These are phyloP conservation scores for Hammondia hammondi DNA, from an alignment of 169 alveolate genomes.

Conservation along the genomic window DNA sequence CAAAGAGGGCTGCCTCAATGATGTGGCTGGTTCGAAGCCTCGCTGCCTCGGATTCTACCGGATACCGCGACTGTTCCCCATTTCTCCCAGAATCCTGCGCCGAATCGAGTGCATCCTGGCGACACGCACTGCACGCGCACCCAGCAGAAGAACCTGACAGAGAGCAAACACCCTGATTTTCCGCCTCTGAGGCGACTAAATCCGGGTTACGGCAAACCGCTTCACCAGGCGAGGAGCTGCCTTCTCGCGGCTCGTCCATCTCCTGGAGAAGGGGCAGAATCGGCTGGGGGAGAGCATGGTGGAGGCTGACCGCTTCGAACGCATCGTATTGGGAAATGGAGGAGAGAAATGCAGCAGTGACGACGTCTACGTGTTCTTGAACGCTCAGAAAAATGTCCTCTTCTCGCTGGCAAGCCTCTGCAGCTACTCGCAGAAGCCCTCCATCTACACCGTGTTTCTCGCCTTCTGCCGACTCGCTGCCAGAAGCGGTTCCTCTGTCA, in stretches of 20 bases:
- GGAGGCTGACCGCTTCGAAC: not conserved
- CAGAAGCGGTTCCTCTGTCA: not conserved
- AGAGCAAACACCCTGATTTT: not conserved
- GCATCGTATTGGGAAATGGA: not conserved
- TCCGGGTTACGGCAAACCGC: not conserved
- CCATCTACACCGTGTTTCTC: not conserved
- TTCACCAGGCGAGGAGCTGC: too few species aligned
- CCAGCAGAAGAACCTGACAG: not conserved
- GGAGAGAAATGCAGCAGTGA: not conserved
- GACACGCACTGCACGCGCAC: not conserved
- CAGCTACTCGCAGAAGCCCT: not conserved
- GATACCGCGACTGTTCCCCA: too few species aligned
- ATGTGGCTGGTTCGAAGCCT: not conserved
- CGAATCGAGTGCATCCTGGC: not conserved
- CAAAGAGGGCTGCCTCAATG: not conserved
- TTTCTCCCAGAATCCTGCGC: too few species aligned
- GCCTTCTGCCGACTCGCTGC: not conserved
- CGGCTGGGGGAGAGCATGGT: slow-evolving; percentile 24
- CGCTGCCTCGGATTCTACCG: too few species aligned
- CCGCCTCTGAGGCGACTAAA: not conserved
- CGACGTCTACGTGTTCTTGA: slow-evolving; percentile 8
- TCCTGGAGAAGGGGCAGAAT: not conserved
- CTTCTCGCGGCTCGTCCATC: not conserved
- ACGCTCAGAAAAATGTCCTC: not conserved
- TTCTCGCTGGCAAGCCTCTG: not conserved